Conservation (phyloP, 140 eudicot genomes). For the Oenanthe javanica region DNA sequence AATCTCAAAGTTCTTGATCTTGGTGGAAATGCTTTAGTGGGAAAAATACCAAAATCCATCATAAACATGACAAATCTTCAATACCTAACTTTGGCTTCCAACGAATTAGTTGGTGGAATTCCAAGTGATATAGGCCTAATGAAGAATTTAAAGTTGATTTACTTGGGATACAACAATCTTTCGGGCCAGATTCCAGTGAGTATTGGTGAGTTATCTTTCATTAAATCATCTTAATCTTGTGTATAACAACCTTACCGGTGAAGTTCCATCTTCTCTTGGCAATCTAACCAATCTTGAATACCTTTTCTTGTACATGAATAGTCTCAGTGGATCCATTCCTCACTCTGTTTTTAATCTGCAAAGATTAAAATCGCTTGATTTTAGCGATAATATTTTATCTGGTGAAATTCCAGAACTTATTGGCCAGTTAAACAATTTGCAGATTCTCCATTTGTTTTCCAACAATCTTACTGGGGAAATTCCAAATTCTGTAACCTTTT, state of each 20-base stretch:
- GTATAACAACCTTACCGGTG: slow-evolving; percentile 66
- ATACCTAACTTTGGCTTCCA: slow-evolving; percentile 74
- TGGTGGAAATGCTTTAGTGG: slow-evolving; percentile 74
- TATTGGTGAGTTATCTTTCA: slow-evolving; percentile 43
- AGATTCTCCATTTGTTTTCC: slow-evolving; percentile 70
- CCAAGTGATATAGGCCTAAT: slow-evolving; percentile 55
- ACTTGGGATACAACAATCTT: slow-evolving; percentile 79
- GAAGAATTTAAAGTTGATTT: slow-evolving; percentile 63
- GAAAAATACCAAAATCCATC: slow-evolving; percentile 58
- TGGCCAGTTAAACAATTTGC: slow-evolving; percentile 33
- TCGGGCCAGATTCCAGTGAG: slow-evolving; percentile 57
- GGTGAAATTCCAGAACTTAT: slow-evolving; percentile 69
- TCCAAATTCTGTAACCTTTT: slow-evolving; percentile 45
- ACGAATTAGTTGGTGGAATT: slow-evolving; percentile 57
- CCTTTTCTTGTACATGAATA: slow-evolving; percentile 67
- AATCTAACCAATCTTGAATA: slow-evolving; percentile 65
- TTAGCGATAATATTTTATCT: slow-evolving; percentile 60
- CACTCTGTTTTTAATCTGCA: slow-evolving; percentile 40
- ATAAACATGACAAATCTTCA: slow-evolving; percentile 47
- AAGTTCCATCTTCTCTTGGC: slow-evolving; percentile 71
- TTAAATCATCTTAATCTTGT: slow-evolving; percentile 82
- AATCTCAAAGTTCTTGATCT: slow-evolving; percentile 56
- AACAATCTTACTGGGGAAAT: slow-evolving; percentile 65
- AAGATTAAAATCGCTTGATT: slow-evolving; percentile 60
- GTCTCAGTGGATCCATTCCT: slow-evolving; percentile 63